Percentiles rank a stretch among this genome's conserved stretches.
Conservation (phyloP, 371 early-diverging fungal species). For the Conidiobolus incongruus region DNA sequence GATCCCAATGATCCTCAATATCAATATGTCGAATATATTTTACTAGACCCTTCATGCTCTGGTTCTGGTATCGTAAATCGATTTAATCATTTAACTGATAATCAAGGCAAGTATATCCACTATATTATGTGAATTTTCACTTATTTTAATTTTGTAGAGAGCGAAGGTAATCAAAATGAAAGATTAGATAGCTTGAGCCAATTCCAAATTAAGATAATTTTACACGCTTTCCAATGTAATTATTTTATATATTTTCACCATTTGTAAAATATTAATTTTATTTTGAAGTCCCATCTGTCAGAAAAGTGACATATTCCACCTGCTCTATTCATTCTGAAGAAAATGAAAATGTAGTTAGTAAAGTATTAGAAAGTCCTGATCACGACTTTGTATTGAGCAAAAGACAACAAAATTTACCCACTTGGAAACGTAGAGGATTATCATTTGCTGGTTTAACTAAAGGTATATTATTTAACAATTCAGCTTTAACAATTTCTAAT, state of each 20-base stretch:
- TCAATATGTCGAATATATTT: slow-evolving; percentile 60
- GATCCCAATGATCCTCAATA: slow-evolving; percentile 34
- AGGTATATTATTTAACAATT: slow-evolving; percentile 5
- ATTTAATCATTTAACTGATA: slow-evolving; percentile 56
- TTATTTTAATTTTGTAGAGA: slow-evolving; percentile 2
- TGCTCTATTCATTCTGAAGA: slow-evolving; percentile 89
- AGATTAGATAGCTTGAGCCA: slow-evolving; percentile 45
- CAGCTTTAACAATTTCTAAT: background rate
- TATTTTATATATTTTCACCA: background rate
- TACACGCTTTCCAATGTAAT: slow-evolving; percentile 50
- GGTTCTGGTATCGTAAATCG: slow-evolving; percentile 90
- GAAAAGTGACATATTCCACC: slow-evolving; percentile 82
- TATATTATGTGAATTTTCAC: slow-evolving; percentile 10
- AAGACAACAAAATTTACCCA: slow-evolving; percentile 32
- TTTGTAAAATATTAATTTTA: background rate
- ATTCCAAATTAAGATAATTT: slow-evolving; percentile 40
- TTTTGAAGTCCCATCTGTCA: slow-evolving; percentile 37
- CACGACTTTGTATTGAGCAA: slow-evolving; percentile 29
- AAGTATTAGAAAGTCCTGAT: slow-evolving; percentile 20
- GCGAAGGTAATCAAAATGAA: slow-evolving; percentile 17
- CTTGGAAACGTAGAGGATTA: slow-evolving; percentile 51
- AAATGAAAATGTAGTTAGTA: slow-evolving; percentile 83
- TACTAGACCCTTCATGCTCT: slow-evolving; percentile 96
- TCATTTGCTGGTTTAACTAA: slow-evolving; percentile 13
- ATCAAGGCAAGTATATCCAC: slow-evolving; percentile 16